Conservation (phyloP, 345 rosid species). For the Eucalyptus paniculata region DNA sequence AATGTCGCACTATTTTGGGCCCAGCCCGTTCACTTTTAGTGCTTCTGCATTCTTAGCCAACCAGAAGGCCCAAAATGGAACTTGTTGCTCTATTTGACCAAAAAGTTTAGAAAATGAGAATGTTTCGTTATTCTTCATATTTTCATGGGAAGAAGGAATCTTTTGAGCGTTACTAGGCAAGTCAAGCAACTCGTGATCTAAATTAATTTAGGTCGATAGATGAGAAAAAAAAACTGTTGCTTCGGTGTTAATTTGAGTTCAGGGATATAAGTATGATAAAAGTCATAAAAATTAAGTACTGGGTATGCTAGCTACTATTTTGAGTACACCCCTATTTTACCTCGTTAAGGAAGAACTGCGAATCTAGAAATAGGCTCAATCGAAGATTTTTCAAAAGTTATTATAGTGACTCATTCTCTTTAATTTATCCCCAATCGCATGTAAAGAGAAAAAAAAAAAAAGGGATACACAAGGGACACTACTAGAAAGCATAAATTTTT, state of each 20-base stretch:
- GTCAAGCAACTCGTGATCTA: neutral
- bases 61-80: neutral
- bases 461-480: neutral
- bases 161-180: neutral
- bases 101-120: neutral
- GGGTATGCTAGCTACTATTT: neutral
- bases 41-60: neutral
- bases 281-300: neutral
- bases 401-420: neutral
- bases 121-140: neutral
- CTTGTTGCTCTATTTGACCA: neutral
- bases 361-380: neutral
- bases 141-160: neutral
- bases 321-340: neutral
- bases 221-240: neutral
- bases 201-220: neutral
- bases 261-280: neutral
- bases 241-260: neutral
- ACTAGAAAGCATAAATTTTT: neutral
- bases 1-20: neutral
- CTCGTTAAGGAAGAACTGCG: neutral
- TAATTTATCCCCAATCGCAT: neutral
- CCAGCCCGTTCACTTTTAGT: neutral
- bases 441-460: neutral
- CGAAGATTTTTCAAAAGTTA: neutral